phyloP scores from a whole-genome alignment of 768 basidiomycete species.

The Nidularia pulvinata region DNA sequence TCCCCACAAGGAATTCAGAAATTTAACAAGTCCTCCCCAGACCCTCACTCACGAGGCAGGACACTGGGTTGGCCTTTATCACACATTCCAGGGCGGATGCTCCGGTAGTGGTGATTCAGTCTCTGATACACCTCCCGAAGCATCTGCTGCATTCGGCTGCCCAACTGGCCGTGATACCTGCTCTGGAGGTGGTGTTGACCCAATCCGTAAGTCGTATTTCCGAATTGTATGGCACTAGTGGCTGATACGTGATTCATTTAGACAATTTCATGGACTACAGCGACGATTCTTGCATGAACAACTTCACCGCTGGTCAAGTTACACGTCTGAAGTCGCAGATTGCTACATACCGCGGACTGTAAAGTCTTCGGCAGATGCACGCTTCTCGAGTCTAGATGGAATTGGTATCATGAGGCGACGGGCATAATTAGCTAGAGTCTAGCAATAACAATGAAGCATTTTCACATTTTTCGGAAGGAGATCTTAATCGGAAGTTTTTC shows the following conservation, averaged over 20 bases:
- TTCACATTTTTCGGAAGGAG: too few relatives aligned
- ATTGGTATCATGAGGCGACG: too few relatives aligned
- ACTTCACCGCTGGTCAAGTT: slow-evolving; percentile 46
- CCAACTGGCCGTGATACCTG: slow-evolving; percentile 33
- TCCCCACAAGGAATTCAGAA: too few relatives aligned
- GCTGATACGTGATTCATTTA: slow-evolving; percentile 6
- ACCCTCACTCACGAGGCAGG: slow-evolving; percentile 58
- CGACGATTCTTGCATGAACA: slow-evolving; percentile 47
- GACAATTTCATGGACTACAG: slow-evolving; percentile 59
- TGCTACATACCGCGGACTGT: slow-evolving; percentile 17
- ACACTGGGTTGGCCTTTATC: slow-evolving; percentile 63
- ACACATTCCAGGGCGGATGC: slow-evolving; percentile 59
- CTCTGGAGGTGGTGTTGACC: slow-evolving; percentile 37
- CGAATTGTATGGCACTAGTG: neutral
- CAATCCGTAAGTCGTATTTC: slow-evolving; percentile 31
- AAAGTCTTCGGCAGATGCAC: too few relatives aligned
- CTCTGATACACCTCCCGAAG: slow-evolving; percentile 45
- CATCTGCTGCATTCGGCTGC: slow-evolving; percentile 39
- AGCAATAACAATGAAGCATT: too few relatives aligned
- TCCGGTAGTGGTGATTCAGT: slow-evolving; percentile 36
- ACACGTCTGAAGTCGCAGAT: slow-evolving; percentile 25
- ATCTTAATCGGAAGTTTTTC: too few relatives aligned
- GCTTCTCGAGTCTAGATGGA: too few relatives aligned
- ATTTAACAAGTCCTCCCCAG: slow-evolving; percentile 3
- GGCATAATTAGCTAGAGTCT: too few relatives aligned